Percentiles rank a stretch among this genome's conserved stretches.
phyloP scores from a whole-genome alignment of 177 flowering plant genomes.

The Vitis hybrid region DNA sequence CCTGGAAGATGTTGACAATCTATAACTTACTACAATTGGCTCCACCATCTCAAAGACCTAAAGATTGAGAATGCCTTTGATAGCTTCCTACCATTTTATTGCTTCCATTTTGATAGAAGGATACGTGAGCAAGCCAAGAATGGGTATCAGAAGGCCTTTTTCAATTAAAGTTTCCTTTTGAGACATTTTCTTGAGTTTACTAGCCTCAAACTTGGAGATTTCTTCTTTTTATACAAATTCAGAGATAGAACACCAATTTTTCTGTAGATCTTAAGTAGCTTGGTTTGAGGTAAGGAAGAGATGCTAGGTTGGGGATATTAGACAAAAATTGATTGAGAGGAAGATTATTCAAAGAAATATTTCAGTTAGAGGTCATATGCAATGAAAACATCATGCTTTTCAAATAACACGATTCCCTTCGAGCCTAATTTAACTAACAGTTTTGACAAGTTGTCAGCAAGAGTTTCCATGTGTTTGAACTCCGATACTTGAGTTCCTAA shows the following conservation, averaged over 20 bases:
- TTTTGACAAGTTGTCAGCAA: slow-evolving; percentile 29
- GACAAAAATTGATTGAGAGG: slow-evolving; percentile 41
- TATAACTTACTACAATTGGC: slow-evolving; percentile 33
- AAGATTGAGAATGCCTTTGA: slow-evolving; percentile 35
- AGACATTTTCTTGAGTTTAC: slow-evolving; percentile 20
- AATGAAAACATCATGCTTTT: slow-evolving; percentile 54
- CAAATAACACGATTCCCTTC: slow-evolving; percentile 24
- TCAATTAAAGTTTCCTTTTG: slow-evolving; percentile 18
- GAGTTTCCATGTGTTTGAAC: slow-evolving; percentile 16
- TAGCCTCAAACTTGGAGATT: slow-evolving; percentile 8
- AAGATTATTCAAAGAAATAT: slow-evolving; percentile 38
- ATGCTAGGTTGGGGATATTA: slow-evolving; percentile 58
- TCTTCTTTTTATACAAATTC: slow-evolving; percentile 40
- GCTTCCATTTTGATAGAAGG: slow-evolving; percentile 37
- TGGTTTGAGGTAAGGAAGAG: slow-evolving; percentile 30
- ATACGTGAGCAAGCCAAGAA: slow-evolving; percentile 53
- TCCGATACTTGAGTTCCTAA: slow-evolving; percentile 24
- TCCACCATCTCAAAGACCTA: slow-evolving; percentile 35
- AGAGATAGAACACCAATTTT: slow-evolving; percentile 58
- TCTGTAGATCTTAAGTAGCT: slow-evolving; percentile 38
- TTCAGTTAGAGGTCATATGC: slow-evolving; percentile 63
- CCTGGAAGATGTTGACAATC: slow-evolving; percentile 35
- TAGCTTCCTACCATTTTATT: slow-evolving; percentile 36
- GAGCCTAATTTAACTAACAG: slow-evolving; percentile 39
- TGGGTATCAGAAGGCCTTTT: slow-evolving; percentile 37